phyloP scores from a whole-genome alignment of 495 filamentous ascomycete genomes.

The Penicillium goetzii region DNA sequence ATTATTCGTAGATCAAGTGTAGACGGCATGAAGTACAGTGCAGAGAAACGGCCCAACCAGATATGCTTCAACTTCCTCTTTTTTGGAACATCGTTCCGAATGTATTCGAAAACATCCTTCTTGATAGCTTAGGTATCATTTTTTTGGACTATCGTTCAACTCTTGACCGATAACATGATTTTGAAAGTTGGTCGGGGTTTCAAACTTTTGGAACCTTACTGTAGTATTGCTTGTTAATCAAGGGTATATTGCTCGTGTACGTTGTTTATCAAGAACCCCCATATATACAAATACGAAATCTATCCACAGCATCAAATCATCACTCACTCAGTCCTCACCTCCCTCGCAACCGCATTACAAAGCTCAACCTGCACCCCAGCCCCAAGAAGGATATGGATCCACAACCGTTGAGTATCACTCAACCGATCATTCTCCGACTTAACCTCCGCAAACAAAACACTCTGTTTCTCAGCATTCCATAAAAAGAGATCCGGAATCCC shows the following conservation, averaged over 20 bases:
- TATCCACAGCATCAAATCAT: conserved; percentile 12
- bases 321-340: conserved; percentile 50
- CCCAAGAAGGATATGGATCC: conserved; percentile 89
- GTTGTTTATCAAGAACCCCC: conserved; percentile 3
- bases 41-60: no score
- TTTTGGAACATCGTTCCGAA: no score
- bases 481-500: conserved; percentile 94
- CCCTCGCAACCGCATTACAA: conserved; percentile 82
- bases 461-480: conserved; percentile 63
- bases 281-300: conserved; percentile 14
- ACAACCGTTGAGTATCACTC: conserved; percentile 94
- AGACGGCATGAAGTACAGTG: neutral
- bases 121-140: no score
- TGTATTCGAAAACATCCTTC: no score
- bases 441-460: conserved; percentile 86
- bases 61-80: no score
- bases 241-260: conserved; percentile 14
- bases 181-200: no score
- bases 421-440: conserved; percentile 95
- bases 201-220: no score
- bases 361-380: conserved; percentile 86
- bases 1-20: neutral
- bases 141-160: no score
- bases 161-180: no score
- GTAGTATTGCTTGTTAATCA: neutral